Base-by-base conservation (phyloP, 805 yeast species). In the Cyberlindnera xylosilytica region DNA sequence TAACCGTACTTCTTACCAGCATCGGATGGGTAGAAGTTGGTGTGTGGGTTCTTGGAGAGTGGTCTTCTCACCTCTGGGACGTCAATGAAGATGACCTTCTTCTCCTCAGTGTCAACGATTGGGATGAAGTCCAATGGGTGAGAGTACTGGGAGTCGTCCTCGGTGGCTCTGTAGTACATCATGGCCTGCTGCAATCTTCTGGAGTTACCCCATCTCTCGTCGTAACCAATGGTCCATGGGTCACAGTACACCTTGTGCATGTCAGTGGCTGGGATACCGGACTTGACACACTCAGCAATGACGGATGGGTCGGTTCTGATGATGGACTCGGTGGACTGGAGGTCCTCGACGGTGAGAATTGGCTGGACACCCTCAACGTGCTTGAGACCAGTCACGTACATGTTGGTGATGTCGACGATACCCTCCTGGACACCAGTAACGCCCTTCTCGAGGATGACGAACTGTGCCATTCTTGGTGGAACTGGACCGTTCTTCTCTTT, bases 81-180 rank as follows among this genome's bases (percentile, higher is more conserved):
- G 64, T 85, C 93, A 53, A 85, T 82, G 62, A 63, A 82, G 51
- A 85, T 76, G 45, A 84, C 87, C 62, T 83, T 79, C 41, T 69
- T 69, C 44, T 73, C 76, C 62, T 81, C 82, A 66, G 83, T 79
- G 64, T 84, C 93, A 47, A 84, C 81, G 58, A 84, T 83, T 46
- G 93, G 93, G 54, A 89, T 78, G 70, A 85, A 84, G 63, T 85
- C 91, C 55, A 84, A 73, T 22, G 93, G 90, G 61, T 66, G 70
- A 8, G 70, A 65, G 63, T 79, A 79, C 61, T 79, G 83, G 34
- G 88, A 81, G 63, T 83, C 93, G 60, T 84, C 87, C 65, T 81
- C 88, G 58, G 79, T 69, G 12, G 79, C 69, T 68, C 89, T 74
- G 74, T 81, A 85, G 70, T 82, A 84, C 74, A 85, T 73, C 63